phyloP scores from a whole-genome alignment of 768 basidiomycete species.

The Postia placenta region DNA sequence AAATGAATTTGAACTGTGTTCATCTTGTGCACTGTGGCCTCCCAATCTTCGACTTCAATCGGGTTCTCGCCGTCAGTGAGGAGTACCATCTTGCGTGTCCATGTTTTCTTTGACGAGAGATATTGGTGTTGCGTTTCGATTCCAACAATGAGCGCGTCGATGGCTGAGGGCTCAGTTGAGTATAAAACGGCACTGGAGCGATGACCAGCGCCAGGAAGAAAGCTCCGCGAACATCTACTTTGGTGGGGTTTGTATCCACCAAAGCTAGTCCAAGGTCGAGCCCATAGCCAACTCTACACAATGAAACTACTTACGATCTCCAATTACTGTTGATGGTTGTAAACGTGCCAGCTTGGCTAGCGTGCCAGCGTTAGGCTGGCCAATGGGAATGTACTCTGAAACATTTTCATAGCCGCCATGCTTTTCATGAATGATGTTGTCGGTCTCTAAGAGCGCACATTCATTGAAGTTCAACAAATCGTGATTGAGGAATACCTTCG shows the following conservation, averaged over 20 bases:
- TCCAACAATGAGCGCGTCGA: conserved; percentile 84
- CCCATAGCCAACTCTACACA: not conserved
- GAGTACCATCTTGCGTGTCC: conserved; percentile 79
- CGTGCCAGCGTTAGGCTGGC: conserved; percentile 56
- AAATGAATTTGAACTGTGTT: conserved; percentile 49
- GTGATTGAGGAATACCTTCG: conserved; percentile 44
- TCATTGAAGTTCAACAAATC: not conserved
- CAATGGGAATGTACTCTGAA: conserved; percentile 62
- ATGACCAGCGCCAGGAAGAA: not conserved
- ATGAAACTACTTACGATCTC: conserved; percentile 56
- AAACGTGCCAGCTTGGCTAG: conserved; percentile 62
- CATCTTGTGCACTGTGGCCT: conserved; percentile 61
- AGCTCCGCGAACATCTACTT: too few relatives aligned
- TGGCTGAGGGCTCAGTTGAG: conserved; percentile 37
- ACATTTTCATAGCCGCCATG: conserved; percentile 73
- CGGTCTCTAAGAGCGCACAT: conserved; percentile 44
- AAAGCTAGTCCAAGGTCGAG: not conserved
- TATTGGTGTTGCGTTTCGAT: conserved; percentile 72
- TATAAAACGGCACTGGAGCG: not conserved
- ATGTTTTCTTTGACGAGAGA: conserved; percentile 66
- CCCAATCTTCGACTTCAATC: conserved; percentile 73
- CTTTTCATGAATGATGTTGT: conserved; percentile 55
- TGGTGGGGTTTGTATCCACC: too few relatives aligned
- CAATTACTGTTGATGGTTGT: conserved; percentile 45
- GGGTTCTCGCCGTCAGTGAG: conserved; percentile 82